Evolutionary conservation across 192 early-diverging fungal species (phyloP).

Genomic region (Geranomyces variabilis): DNA sequence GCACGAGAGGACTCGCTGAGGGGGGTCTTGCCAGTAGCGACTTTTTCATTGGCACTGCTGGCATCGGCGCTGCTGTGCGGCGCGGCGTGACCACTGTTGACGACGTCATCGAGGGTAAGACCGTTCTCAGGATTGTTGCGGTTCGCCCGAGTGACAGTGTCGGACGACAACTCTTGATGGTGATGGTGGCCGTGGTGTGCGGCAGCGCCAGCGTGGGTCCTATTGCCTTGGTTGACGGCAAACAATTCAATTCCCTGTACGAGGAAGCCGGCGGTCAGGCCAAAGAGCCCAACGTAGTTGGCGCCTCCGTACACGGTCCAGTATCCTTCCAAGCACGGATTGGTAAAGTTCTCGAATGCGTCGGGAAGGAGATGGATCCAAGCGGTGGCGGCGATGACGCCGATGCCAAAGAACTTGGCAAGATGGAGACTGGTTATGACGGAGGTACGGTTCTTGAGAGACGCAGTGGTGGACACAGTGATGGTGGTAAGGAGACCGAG

Average conservation of each 20-base stretch:
- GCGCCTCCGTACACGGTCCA: neutral
- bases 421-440: neutral
- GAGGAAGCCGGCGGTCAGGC: conserved; percentile 29
- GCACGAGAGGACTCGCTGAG: no score
- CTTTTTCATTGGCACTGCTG: no score
- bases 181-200: neutral
- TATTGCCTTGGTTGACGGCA: neutral
- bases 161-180: neutral
- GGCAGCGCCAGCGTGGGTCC: no score
- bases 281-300: conserved; percentile 32
- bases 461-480: neutral
- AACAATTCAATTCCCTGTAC: conserved; percentile 30
- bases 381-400: conserved; percentile 52
- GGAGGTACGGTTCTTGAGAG: no score
- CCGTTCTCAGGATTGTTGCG: no score
- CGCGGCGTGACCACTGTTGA: no score
- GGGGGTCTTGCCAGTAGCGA: no score
- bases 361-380: conserved; percentile 51
- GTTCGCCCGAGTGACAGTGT: no score
- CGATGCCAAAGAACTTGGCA: conserved; percentile 55
- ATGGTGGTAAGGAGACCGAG: neutral
- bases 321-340: conserved; percentile 33
- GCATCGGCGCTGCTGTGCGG: neutral
- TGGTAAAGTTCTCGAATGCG: conserved; percentile 32
- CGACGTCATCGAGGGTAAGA: no score